Conservation (phyloP, 2,329 filamentous ascomycete species). For the Calonectria naviculata region DNA sequence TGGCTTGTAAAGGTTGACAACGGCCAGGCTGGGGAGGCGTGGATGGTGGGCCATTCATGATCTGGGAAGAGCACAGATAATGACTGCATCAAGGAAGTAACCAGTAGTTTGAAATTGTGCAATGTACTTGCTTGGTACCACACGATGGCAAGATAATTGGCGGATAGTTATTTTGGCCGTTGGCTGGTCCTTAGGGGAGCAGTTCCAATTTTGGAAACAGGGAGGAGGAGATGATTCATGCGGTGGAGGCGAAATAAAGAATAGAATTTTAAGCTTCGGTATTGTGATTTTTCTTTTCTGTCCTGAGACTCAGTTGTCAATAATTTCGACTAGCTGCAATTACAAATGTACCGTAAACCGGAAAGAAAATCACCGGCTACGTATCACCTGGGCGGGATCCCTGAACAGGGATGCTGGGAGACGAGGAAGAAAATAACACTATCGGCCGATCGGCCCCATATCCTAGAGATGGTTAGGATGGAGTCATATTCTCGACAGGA, state of each 20-base stretch:
- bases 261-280: background rate
- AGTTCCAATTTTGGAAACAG: constrained; percentile 14
- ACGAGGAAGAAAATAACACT: background rate
- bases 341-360: background rate
- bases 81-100: background rate
- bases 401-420: background rate
- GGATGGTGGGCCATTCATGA: background rate
- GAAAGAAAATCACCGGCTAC: background rate
- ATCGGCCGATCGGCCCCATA: constrained; percentile 6
- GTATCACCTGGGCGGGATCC: background rate
- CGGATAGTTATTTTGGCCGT: background rate
- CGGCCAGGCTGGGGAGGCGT: background rate
- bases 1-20: constrained; percentile 10
- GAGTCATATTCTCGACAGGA: background rate
- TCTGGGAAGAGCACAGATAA: background rate
- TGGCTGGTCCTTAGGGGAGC: background rate
- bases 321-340: background rate
- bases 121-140: background rate
- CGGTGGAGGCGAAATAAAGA: background rate
- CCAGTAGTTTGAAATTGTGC: background rate
- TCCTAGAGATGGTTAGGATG: background rate
- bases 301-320: background rate
- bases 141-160: background rate
- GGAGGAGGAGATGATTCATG: background rate
- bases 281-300: background rate